Base-by-base conservation (phyloP, 805 yeast genomes). In the Diddensiella transvaalensis region DNA sequence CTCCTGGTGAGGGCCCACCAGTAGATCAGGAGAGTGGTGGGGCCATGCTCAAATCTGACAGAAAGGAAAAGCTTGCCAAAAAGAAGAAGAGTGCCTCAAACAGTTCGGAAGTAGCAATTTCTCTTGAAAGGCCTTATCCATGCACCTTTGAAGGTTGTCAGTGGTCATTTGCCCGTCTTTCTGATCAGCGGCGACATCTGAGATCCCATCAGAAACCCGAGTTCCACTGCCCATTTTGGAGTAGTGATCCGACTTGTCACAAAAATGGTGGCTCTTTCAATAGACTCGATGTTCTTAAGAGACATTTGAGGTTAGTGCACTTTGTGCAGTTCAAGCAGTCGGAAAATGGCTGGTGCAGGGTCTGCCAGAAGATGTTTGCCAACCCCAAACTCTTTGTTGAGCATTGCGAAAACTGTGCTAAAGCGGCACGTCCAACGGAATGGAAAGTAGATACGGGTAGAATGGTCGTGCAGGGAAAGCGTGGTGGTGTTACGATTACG, bases 181-280 rank as follows among this genome's bases (percentile, higher is more conserved):
- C 85, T 44, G 91, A 85, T 61, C 75, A 82, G 57, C 73, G 85
- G 38, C 72, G 91, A 46, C 91, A 85, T 59, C 54, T 75, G 17
- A 75, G 83, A 53, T 80, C 87, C 2, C 91, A 85, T 60, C 72
- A 74, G 38, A 73, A 77, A 43, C 90, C 90, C 2, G 74, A 73
- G 50, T 79, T 79, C 58, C 82, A 78, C 53, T 85, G 91, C 60
- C 91, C 91, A 2, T 85, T 74, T 65, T 83, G 86, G 85, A 72
- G 73, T 47, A 70, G 74, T 22, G 85, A 81, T 55, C 80, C 83
- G 3, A 77, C 85, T 4, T 85, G 90, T 61, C 93, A 85, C 63
- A 72, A 85, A 47, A 83, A 83, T 54, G 87, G 85, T 18, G 90
- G 91, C 13, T 77, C 87, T 0, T 85, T 85, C 66, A 80, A 79